Percentiles rank a stretch among this genome's conserved stretches.
These are phyloP conservation scores for Aspergillus novofumigatus DNA, from an alignment of 2,329 filamentous ascomycete species.

Conservation along the genomic window DNA sequence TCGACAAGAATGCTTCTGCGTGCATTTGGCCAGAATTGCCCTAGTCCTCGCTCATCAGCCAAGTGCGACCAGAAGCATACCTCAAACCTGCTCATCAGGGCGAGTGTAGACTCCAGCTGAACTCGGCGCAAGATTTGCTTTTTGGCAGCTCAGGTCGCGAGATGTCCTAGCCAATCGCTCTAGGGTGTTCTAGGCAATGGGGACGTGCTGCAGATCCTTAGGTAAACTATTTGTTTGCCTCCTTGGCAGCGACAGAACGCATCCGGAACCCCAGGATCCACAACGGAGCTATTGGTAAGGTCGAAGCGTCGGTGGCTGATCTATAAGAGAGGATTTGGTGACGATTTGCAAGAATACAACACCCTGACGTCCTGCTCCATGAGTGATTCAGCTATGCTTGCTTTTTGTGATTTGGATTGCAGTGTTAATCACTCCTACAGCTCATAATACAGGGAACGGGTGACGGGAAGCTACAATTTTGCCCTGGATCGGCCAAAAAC, in stretches of 20 bases:
- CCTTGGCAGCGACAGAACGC: not conserved
- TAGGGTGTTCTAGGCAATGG: not conserved
- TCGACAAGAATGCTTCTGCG: not conserved
- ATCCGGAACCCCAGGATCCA: not conserved
- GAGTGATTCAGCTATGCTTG: not conserved
- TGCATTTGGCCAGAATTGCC: not conserved
- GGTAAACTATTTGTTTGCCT: not conserved
- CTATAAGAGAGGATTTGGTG: not conserved
- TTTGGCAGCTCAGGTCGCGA: not conserved
- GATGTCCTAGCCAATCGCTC: not conserved
- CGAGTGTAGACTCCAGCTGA: not conserved
- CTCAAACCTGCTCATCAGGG: not conserved
- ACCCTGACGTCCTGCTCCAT: not conserved
- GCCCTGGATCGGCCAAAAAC: not conserved
- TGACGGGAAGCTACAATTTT: not conserved
- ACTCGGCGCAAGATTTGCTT: not conserved
- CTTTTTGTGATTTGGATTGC: not conserved
- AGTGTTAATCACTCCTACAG: not conserved
- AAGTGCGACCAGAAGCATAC: not conserved
- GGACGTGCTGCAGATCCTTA: not conserved
- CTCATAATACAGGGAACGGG: not conserved
- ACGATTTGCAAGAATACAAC: not conserved
- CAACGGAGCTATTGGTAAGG: not conserved
- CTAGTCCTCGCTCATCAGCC: not conserved
- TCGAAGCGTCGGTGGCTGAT: not conserved